A percentile compares a stretch with the other conserved stretches of the same genome.
Evolutionary conservation across 768 basidiomycete genomes (phyloP).

Genomic region (Mrakia hoshinonis): DNA sequence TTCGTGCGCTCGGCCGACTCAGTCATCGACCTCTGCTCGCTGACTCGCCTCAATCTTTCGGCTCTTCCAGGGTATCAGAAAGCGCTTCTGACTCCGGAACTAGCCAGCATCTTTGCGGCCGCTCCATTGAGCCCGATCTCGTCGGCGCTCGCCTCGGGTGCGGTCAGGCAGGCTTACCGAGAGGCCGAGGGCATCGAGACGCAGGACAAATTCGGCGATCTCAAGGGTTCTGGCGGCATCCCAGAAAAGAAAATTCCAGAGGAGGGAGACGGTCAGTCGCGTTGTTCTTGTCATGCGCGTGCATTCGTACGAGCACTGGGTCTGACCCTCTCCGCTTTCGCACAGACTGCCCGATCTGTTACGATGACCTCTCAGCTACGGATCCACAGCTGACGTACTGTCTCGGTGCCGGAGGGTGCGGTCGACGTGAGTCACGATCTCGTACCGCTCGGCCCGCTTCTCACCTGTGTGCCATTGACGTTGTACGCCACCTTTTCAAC

Average conservation of each 20-base stretch:
- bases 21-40: too few relatives aligned
- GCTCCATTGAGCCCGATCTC: conserved; percentile 12
- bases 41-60: not conserved
- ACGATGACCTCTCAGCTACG: conserved; percentile 8
- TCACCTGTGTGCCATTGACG: not conserved
- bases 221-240: conserved; percentile 4
- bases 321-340: not conserved
- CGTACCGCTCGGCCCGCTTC: not conserved
- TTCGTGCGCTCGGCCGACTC: too few relatives aligned
- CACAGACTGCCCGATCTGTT: conserved; percentile 21
- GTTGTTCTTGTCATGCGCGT: not conserved
- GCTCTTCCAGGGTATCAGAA: conserved; percentile 14
- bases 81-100: conserved; percentile 15
- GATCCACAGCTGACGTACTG: conserved; percentile 5
- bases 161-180: not conserved
- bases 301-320: not conserved
- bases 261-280: conserved; percentile 17
- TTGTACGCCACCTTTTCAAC: not conserved
- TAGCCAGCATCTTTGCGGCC: conserved; percentile 3
- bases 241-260: conserved; percentile 16
- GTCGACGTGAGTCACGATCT: not conserved
- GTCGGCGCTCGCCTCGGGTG: not conserved
- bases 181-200: conserved; percentile 9
- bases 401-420: conserved; percentile 9
- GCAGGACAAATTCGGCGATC: conserved; percentile 3